Conservation (phyloP, 345 rosid genomes). For the Rhizophora apiculata region DNA sequence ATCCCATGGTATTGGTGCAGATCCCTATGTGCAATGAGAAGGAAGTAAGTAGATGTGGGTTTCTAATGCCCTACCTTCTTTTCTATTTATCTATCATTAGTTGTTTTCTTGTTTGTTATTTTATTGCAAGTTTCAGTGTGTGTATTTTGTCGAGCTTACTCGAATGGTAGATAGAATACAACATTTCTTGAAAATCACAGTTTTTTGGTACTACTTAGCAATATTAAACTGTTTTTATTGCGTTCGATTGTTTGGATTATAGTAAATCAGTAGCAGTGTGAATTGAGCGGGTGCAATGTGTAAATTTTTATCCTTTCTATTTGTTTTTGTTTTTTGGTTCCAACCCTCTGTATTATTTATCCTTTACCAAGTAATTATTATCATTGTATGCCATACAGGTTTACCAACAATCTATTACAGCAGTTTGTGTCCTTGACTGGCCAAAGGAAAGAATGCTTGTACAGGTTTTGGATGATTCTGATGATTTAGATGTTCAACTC, state of each 20-base stretch:
- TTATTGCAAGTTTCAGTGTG: neutral
- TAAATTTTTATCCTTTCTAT: no score
- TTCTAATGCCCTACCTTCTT: slow-evolving; percentile 17
- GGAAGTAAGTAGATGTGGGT: slow-evolving; percentile 88
- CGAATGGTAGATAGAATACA: neutral
- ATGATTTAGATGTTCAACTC: slow-evolving; percentile 66
- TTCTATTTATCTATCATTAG: neutral
- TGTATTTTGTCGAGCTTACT: neutral
- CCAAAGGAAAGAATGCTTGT: slow-evolving; percentile 88
- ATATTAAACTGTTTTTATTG: no score
- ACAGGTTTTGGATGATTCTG: slow-evolving; percentile 85
- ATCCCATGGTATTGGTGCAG: slow-evolving; percentile 90
- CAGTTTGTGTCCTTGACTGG: slow-evolving; percentile 81
- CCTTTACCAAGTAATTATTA: neutral
- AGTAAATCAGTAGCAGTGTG: no score
- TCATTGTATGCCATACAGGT: slow-evolving; percentile 41
- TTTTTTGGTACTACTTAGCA: neutral
- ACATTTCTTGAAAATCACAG: neutral
- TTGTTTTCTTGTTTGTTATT: neutral
- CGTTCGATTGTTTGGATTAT: no score
- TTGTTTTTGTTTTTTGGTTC: neutral
- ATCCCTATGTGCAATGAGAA: slow-evolving; percentile 97
- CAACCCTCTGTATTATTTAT: neutral
- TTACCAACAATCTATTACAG: slow-evolving; percentile 75
- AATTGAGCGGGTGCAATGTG: no score